Percentiles rank a stretch among this genome's conserved stretches.
phyloP scores from a whole-genome alignment of 768 basidiomycete genomes.

The Boletus fagicola region DNA sequence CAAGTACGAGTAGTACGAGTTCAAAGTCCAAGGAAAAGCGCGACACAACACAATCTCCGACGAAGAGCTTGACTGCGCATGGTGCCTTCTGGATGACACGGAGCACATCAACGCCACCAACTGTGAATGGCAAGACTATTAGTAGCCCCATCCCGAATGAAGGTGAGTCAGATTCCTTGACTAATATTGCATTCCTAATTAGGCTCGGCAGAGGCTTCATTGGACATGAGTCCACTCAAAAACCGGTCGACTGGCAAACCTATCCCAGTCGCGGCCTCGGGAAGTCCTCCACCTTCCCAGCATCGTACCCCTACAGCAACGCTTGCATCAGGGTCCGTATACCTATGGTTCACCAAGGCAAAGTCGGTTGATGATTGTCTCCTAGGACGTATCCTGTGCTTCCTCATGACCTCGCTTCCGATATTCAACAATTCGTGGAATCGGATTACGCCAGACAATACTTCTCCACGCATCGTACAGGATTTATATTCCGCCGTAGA shows the following conservation, averaged over 20 bases:
- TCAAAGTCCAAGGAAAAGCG: constrained; percentile 32
- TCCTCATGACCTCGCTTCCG: constrained; percentile 75
- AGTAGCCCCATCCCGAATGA: constrained; percentile 68
- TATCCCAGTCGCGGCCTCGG: constrained; percentile 51
- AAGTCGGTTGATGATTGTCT: constrained; percentile 11
- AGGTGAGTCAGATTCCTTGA: constrained; percentile 41
- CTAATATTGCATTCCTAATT: neutral
- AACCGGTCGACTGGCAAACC: constrained; percentile 59
- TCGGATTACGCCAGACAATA: constrained; percentile 84
- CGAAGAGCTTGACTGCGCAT: constrained; percentile 39
- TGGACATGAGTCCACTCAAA: constrained; percentile 75
- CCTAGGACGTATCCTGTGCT: constrained; percentile 71
- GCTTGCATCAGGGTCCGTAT: constrained; percentile 63
- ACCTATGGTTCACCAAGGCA: neutral
- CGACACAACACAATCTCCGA: constrained; percentile 42
- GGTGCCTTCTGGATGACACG: constrained; percentile 35
- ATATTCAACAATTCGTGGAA: constrained; percentile 85
- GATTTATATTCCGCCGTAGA: constrained; percentile 79
- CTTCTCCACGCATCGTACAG: constrained; percentile 87
- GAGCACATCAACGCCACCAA: constrained; percentile 39
- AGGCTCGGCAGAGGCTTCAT: constrained; percentile 51
- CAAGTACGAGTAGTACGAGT: constrained; percentile 32
- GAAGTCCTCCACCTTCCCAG: constrained; percentile 21
- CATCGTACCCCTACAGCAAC: constrained; percentile 39
- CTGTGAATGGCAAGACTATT: constrained; percentile 62